These are phyloP conservation scores for Sclerospora graminicola DNA, from an alignment of 352 stramenopile genomes.

Conservation along the genomic window DNA sequence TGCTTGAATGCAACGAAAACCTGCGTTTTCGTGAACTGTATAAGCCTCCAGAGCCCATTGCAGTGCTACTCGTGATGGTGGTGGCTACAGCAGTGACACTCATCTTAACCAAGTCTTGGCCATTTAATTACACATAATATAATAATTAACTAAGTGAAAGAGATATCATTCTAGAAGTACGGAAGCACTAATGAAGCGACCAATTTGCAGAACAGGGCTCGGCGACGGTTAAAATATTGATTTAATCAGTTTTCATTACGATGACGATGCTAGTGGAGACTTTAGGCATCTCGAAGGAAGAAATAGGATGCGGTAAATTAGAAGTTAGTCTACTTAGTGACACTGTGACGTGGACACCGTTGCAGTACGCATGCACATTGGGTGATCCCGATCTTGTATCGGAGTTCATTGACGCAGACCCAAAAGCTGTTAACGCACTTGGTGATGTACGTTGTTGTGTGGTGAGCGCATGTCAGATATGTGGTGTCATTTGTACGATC, in stretches of 20 bases:
- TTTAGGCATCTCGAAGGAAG: conserved; percentile 26
- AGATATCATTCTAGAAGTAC: too few species aligned
- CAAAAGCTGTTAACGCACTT: conserved; percentile 9
- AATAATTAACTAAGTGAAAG: too few species aligned
- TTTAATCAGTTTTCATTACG: background rate
- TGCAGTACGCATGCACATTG: conserved; percentile 69
- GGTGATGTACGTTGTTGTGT: conserved; percentile 20
- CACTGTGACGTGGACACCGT: conserved; percentile 24
- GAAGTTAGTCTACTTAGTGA: conserved; percentile 52
- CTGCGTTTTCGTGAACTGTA: conserved; percentile 71
- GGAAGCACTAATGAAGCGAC: too few species aligned
- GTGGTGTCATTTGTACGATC: too few species aligned
- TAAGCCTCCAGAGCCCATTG: conserved; percentile 50
- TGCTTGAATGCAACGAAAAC: conserved; percentile 62
- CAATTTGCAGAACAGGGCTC: too few species aligned
- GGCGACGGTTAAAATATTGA: conserved; percentile 12
- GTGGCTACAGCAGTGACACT: conserved; percentile 57
- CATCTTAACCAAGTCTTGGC: conserved; percentile 68
- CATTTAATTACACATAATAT: too few species aligned
- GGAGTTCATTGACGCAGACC: conserved; percentile 21
- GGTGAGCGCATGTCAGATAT: background rate
- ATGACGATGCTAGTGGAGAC: conserved; percentile 17
- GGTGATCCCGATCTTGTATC: conserved; percentile 37
- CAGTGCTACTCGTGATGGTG: conserved; percentile 37
- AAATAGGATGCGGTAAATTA: conserved; percentile 14